Percentiles rank a stretch among this genome's conserved stretches.
Evolutionary conservation across 1,284 basidiomycete species (phyloP).

Genomic region (Hemileia vastatrix): DNA sequence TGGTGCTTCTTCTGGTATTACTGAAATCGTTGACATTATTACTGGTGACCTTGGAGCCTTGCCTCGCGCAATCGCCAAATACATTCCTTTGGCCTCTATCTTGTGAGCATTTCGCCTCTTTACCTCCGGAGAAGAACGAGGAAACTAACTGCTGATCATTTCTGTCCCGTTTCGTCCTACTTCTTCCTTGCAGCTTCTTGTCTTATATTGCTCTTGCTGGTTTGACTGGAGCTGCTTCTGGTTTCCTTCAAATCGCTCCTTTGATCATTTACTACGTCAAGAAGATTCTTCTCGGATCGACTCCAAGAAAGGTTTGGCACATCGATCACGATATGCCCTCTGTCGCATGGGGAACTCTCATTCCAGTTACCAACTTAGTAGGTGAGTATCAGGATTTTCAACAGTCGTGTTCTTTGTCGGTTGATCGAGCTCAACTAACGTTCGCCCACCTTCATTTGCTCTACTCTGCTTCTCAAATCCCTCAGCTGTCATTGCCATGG

Average conservation of each 20-base stretch:
- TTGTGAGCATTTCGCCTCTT: neutral
- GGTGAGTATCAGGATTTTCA: too few species aligned
- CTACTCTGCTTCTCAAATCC: too few species aligned
- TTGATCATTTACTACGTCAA: conserved; percentile 76
- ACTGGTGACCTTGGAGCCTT: conserved; percentile 57
- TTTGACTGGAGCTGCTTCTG: conserved; percentile 36
- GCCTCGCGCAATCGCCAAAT: conserved; percentile 58
- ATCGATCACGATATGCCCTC: conserved; percentile 61
- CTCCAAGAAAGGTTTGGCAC: conserved; percentile 67
- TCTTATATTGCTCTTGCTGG: conserved; percentile 52
- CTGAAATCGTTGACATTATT: conserved; percentile 53
- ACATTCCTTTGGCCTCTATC: too few species aligned
- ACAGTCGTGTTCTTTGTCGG: too few species aligned
- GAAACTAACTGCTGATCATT: neutral
- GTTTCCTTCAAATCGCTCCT: conserved; percentile 66
- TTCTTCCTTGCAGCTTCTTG: conserved; percentile 57
- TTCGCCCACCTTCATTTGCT: conserved; percentile 29
- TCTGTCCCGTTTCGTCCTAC: neutral
- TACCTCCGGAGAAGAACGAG: neutral
- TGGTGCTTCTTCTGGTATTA: conserved; percentile 63
- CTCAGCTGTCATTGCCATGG: too few species aligned
- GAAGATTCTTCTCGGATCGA: conserved; percentile 70
- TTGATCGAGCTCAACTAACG: too few species aligned
- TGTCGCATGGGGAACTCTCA: conserved; percentile 70
- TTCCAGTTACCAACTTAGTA: conserved; percentile 34